Evolutionary conservation across 768 basidiomycete genomes (phyloP), one percentile per base, ranked within the genome.

Genomic region (Tulasnella sp.): DNA sequence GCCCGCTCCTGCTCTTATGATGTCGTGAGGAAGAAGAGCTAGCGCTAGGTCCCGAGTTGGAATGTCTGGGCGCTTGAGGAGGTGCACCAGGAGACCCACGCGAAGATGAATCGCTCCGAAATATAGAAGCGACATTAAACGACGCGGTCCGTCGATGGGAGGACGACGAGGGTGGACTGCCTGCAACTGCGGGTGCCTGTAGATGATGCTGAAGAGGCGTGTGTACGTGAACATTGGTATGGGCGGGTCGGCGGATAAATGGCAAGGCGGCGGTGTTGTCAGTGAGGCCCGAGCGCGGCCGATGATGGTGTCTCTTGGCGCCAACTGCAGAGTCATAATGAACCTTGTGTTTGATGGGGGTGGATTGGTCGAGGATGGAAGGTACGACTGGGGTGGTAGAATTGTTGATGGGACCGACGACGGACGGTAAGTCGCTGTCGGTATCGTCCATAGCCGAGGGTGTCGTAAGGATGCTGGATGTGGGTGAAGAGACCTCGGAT

Each of bases 401-500:
- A 10, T 5, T 52, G 19, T n/a, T n/a, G n/a, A n/a, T n/a, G 19
- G 29, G 51, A 19, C 8, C 19, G 34, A 32, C 8, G 8, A 19
- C 34, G 21, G 11, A n/a, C 7, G 19, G 47, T 29, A 48, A 11
- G 3, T 59, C 58, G 19, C 21, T 34, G 58, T 52, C 50, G 34
- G 42, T 27, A 42, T 61, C 59, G 42, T 61, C 59, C 34, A 54
- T 21, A 41, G 44, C 59, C 19, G 51, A 53, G 17, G 59, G 59
- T 3, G 51, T 54, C 29, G 59, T 63, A 0, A 62, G 50, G 59
- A 62, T 59, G 23, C 50, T 63, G 19, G 60, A 63, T 19, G 56
- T 61, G n/a, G 62, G 62, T 10, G 62, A 63, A n/a, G 62, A 61
- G 11, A 53, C 64, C 4, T 24, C 19, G 21, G 62, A 63, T 38